Evolutionary conservation across 768 basidiomycete genomes (phyloP), one percentile per base, ranked within the genome.

Genomic region (Boletus rubroflammeus): DNA sequence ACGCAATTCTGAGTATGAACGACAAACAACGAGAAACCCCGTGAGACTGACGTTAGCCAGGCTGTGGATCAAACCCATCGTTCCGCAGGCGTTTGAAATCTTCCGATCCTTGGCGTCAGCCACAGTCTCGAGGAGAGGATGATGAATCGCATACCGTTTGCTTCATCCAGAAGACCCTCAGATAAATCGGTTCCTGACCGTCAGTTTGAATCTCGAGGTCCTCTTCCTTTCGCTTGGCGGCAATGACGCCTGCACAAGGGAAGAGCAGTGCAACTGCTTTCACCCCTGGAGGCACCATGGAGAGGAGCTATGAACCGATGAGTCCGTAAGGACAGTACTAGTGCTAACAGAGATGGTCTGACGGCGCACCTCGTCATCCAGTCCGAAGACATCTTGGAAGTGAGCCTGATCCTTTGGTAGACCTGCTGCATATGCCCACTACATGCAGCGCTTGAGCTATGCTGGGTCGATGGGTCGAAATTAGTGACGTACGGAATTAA

Each of bases 231-330:
- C 84, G 75, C 40, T 75, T 78, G 21, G 67, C 55, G n/a, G 81
- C 79, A 11, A 82, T 69, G 17, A 68, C 69, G 1, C 81, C 79
- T 0, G 78, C 69, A 50, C 83, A 77, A 5, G 95, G 95, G 71
- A 96, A 98, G 23, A 97, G 78, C 6, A 98, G 75, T 7, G 96
- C 73, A 9, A 97, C 81, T 0, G 95, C 95, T 64, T 88, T 87
- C 31, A 88, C 88, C 0, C 89, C 93, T 57, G 77, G 67, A 0
- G 87, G 76, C 0, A 95, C 85, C 65, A 90, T 76, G 0, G 54
- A 72, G 2, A 96, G 81, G 32, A 94, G 78, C 82, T 97, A 38
- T 19, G 23, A 23, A 10, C 23, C 31, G 15, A 32, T 31, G 11
- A 32, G n/a, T n/a, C 15, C n/a, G 25, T 34, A 15, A 48, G 32